Evolutionary conservation across 768 basidiomycete genomes (phyloP).

Genomic region (Mycena alexandri): DNA sequence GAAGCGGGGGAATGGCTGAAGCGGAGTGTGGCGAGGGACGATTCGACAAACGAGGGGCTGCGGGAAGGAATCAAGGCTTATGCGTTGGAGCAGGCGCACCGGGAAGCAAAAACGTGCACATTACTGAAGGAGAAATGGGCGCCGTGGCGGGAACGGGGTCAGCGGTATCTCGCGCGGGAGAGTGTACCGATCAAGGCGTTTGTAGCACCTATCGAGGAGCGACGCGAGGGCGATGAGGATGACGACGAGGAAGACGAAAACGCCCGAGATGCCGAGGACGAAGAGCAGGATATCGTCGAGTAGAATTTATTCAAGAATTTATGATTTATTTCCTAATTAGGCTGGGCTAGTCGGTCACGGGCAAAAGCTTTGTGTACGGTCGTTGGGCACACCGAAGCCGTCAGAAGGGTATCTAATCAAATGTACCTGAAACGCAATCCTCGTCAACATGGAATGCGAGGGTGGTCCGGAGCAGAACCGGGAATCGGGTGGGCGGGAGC

Average conservation of each 20-base stretch:
- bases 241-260: not conserved
- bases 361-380: too few relatives aligned
- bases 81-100: not conserved
- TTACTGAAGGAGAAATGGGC: not conserved
- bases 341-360: too few relatives aligned
- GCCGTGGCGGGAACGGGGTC: not conserved
- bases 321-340: not conserved
- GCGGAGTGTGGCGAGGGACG: not conserved
- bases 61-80: not conserved
- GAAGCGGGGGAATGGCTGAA: not conserved
- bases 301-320: not conserved
- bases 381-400: too few relatives aligned
- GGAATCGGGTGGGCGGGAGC: too few relatives aligned
- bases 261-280: not conserved
- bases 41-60: not conserved
- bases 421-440: too few relatives aligned
- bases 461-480: too few relatives aligned
- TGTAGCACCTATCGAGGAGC: not conserved
- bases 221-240: not conserved
- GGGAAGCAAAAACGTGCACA: not conserved
- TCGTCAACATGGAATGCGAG: too few relatives aligned
- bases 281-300: not conserved
- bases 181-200: too few relatives aligned
- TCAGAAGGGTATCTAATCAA: too few relatives aligned
- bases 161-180: not conserved